Evolutionary conservation across 306 rosid genomes (phyloP), one percentile per base, ranked within the genome.

Genomic region (Carpinus fangiana): DNA sequence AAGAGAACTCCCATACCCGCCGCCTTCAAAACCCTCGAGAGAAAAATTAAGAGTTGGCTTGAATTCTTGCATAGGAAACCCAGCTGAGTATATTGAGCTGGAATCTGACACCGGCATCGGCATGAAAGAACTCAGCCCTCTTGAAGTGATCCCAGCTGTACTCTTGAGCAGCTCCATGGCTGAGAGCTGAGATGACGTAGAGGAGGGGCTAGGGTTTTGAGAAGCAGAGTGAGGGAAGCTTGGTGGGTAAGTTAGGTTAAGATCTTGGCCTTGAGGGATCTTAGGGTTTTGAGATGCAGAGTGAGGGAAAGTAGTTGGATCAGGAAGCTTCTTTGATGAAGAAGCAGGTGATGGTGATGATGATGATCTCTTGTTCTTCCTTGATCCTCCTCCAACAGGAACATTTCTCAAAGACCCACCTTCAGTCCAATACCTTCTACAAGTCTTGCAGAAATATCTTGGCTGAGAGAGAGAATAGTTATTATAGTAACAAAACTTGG

Each of bases 351-450:
- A 28, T 13, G 82, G 12, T 12, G 72, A 6, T 4, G 82, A 41
- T 38, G 48, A 54, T 9, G 97, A 83, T 79, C 96, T 88, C 77
- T 93, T 96, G 90, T 93, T 96, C 84, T 95, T 95, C 84, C 99
- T 86, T 13, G 99, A 93, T 23, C 98, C 98, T 52, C 99, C 99
- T 75, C 99, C 99, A 0, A 96, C 99, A 10, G 99, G 99, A 78
- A 96, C 97, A 77, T 90, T 96, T 73, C 99, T 91, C 38, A 96
- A 77, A 26, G 99, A 93, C 3, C 99, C 99, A 75, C 99, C 99
- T 59, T 91, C 97, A 77, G 99, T 96, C 99, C 99, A 96, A 76
- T 96, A 96, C 91, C 99, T 93, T 73, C 96, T 76, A 78, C 99
- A 96, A 72, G 98, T 87, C 83, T 96, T 96, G 85, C 99, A 96